Evolutionary conservation across 2,329 filamentous ascomycete species (phyloP).

Genomic region (Colletotrichum acutatum): DNA sequence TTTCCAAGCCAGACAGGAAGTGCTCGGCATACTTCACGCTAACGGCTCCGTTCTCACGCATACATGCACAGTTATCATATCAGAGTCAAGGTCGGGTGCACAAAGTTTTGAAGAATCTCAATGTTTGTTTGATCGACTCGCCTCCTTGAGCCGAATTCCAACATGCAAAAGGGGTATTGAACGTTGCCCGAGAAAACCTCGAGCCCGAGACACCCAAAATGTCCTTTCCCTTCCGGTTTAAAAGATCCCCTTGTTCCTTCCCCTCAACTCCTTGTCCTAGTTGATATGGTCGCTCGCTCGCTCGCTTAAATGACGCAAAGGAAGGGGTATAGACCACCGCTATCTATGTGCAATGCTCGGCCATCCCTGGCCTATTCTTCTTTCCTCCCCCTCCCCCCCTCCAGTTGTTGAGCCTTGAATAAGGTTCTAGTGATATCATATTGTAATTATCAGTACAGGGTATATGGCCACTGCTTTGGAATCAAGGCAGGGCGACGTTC

Average conservation of each 20-base stretch:
- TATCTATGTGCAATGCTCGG: conserved; percentile 28
- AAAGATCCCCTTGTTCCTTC: conserved; percentile 8
- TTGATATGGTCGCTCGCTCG: conserved; percentile 24
- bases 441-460: conserved; percentile 30
- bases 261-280: conserved; percentile 28
- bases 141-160: conserved; percentile 15
- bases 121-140: conserved; percentile 18
- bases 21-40: background rate
- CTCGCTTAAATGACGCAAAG: conserved; percentile 35
- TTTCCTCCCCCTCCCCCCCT: background rate
- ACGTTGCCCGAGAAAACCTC: conserved; percentile 14
- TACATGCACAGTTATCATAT: background rate
- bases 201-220: conserved; percentile 6
- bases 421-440: conserved; percentile 20
- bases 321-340: conserved; percentile 32
- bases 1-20: background rate
- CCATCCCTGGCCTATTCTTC: conserved; percentile 8
- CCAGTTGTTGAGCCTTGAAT: conserved; percentile 10
- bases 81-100: background rate
- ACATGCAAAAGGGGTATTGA: conserved; percentile 36
- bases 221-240: conserved; percentile 10
- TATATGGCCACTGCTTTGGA: conserved; percentile 22
- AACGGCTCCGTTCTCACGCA: background rate
- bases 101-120: background rate
- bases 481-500: background rate